phyloP scores from a whole-genome alignment of 2,329 filamentous ascomycete genomes.

The Nakataea oryzae region DNA sequence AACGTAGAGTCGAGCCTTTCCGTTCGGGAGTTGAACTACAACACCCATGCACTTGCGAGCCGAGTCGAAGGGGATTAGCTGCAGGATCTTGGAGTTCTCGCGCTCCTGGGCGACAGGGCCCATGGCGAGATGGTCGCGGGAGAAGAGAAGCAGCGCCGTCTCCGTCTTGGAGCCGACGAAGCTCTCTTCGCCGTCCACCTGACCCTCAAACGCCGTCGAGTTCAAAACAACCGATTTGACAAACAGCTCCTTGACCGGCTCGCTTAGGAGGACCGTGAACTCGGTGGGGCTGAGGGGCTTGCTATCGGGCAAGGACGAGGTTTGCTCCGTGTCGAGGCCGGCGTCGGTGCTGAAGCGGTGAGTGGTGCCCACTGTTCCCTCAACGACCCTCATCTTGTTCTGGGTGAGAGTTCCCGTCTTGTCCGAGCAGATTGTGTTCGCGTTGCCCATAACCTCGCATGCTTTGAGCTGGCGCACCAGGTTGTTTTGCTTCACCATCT shows the following conservation, averaged over 20 bases:
- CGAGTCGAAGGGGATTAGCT: constrained; percentile 68
- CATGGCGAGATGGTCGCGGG: constrained; percentile 57
- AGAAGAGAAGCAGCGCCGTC: constrained; percentile 60
- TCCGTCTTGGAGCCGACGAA: constrained; percentile 75
- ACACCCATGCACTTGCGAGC: constrained; percentile 63
- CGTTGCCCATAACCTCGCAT: constrained; percentile 75
- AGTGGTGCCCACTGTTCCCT: constrained; percentile 44
- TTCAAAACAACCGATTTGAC: constrained; percentile 52
- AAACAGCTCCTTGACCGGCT: constrained; percentile 39
- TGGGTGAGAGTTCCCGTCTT: constrained; percentile 58
- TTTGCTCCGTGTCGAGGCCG: constrained; percentile 11
- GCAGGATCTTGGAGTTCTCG: constrained; percentile 39
- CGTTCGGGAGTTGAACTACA: constrained; percentile 39
- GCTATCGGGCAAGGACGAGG: constrained; percentile 14
- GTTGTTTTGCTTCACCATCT: constrained; percentile 71
- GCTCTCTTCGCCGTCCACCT: constrained; percentile 52
- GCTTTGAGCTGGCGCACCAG: constrained; percentile 66
- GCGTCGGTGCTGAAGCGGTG: constrained; percentile 39
- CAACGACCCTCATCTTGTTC: constrained; percentile 57
- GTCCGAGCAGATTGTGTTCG: constrained; percentile 58
- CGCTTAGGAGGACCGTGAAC: constrained; percentile 32
- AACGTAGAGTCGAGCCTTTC: constrained; percentile 44
- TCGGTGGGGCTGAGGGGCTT: constrained; percentile 31
- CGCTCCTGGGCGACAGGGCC: constrained; percentile 55
- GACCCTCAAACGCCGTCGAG: constrained; percentile 68